Evolutionary conservation across 1,139 yeast species (phyloP), one percentile per base, ranked within the genome.

Genomic region (Candida albicans): DNA sequence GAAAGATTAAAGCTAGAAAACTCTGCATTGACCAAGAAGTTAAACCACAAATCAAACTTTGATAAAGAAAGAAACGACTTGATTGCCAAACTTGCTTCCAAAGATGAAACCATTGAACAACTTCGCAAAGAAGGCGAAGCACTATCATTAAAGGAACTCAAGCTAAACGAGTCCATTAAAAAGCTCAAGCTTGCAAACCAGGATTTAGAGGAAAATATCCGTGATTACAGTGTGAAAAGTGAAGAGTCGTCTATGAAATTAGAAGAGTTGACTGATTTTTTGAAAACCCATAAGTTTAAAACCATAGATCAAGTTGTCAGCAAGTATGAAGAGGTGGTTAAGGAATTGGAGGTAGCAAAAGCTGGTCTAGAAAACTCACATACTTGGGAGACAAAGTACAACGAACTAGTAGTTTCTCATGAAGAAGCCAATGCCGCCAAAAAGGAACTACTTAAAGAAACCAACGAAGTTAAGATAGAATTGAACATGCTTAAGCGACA

Each of bases 91-190:
- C 49, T 70, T 7, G 65, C 72, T 3, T 79, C 75, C 35, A 78
- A 78, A 51, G 90, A 86, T 38, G 72, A 70, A 32, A 73, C 86
- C 48, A 84, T 79, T 24, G 67, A 74, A 32, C 75, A 71, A 49
- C 68, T 91, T 31, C 62, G 86, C 57, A 81, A 78, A 46, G 98
- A 91, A 62, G 97, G 97, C 3, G 85, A 87, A 50, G 79, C 77
- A 26, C 67, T 91, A 33, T 84, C 96, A 0, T 77, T 77, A 47
- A 85, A 81, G 49, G 97, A 93, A 56, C 70, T 89, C 31, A 80
- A 79, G 52, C 73, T 84, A 43, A 82, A 79, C 55, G 88, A 82
- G 33, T 71, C 83, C 1, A 80, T 91, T 41, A 87, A 87, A 52
- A 75, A 75, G 49, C 63, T 89, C 39, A 79, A 81, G 44, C 61